Evolutionary conservation across 2,329 filamentous ascomycete species (phyloP), one percentile per base, ranked within the genome.

Genomic region (Colletotrichum musae): DNA sequence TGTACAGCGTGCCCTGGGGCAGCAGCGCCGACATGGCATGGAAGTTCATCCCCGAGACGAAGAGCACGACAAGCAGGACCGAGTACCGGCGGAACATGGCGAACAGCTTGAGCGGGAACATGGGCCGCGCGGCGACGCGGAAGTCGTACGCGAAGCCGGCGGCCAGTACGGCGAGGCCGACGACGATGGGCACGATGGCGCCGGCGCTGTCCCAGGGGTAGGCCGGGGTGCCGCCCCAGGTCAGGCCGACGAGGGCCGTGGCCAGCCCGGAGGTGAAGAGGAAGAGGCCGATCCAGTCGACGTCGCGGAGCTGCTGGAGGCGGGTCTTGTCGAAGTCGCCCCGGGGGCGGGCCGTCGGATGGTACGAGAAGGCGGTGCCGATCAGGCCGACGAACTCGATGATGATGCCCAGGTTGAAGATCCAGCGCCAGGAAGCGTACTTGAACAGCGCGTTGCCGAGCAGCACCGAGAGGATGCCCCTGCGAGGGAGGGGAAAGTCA

Each of bases 31-130:
- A 72, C 39, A 78, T 72, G 6, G 70, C 72, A 54, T 77, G 71
- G 66, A 73, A 75, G 68, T 77, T 73, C 76, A 78, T 77, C 26
- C 77, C 77, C 1, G 75, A 75, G 43, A 78, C 72, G 52, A 79
- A 78, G 12, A 78, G 70, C 26, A 78, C 72, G 47, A 79, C 60
- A 9, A 78, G 71, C 43, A 76, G 72, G 32, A 77, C 72, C 2
- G 76, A 75, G 68, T 75, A 79, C 47, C 76, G 75, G 18, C 75
- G 74, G 68, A 75, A 74, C 72, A 75, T 75, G 10, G 62, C 61
- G 26, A 79, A 78, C 3, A 79, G 71, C 43, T 73, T 67, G 15
- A 65, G 53, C 4, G 75, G 75, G 68, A 76, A 77, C 53, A 77
- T 72, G 0, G 75, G 74, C 28, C 72, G 68, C 32, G 71, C 67